These are phyloP conservation scores for Penicillium odoratum DNA, from an alignment of 495 filamentous ascomycete genomes.

Conservation along the genomic window DNA sequence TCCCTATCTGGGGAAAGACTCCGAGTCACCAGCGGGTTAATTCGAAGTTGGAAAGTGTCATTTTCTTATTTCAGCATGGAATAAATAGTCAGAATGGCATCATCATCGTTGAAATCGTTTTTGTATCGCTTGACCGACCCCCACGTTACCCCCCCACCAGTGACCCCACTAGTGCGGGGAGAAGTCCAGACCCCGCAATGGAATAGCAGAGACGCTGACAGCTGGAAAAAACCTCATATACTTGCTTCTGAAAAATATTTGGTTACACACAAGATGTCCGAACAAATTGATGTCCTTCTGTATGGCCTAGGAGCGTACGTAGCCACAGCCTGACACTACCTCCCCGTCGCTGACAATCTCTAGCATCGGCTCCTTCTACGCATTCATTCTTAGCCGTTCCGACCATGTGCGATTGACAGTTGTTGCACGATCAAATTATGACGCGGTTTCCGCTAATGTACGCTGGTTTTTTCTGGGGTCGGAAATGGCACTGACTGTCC, in stretches of 20 bases:
- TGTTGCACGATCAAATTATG: conserved; percentile 55
- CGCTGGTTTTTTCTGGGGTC: not conserved
- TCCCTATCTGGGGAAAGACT: too few relatives aligned
- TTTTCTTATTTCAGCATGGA: too few relatives aligned
- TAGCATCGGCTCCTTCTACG: conserved; percentile 50
- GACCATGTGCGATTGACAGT: conserved; percentile 47
- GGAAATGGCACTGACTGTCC: not conserved
- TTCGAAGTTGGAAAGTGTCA: too few relatives aligned
- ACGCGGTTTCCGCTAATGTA: conserved; percentile 44
- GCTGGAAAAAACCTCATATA: not conserved
- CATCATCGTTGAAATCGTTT: too few relatives aligned
- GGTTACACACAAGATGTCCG: conserved; percentile 19
- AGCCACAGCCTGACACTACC: not conserved
- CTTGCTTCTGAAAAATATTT: not conserved
- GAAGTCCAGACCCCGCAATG: not conserved
- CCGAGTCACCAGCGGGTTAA: too few relatives aligned
- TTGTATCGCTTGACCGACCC: not conserved
- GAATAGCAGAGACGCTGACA: not conserved
- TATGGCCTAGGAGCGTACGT: conserved; percentile 42
- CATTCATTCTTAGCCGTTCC: conserved; percentile 44
- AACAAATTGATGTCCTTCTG: conserved; percentile 36
- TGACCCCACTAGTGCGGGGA: not conserved
- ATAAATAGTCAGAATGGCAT: not conserved
- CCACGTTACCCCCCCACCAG: not conserved
- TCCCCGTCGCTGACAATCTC: not conserved